Conservation (phyloP, 164 flowering plant species). For the Echeveria elegans region DNA sequence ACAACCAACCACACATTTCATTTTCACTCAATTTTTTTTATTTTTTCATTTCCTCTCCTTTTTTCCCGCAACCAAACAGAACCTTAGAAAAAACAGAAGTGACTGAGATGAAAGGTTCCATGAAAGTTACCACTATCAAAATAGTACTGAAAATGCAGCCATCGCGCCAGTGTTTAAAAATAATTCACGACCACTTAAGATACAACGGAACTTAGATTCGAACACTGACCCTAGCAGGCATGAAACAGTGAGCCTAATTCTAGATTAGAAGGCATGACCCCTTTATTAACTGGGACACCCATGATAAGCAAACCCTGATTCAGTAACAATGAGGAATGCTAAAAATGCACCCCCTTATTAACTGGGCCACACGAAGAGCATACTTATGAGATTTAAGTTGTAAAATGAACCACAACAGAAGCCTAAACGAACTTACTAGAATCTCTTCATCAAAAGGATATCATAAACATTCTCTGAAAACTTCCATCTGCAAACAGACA, state of each 20-base stretch:
- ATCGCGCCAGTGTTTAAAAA: too few relatives aligned
- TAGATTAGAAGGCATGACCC: not conserved
- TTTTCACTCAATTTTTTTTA: too few relatives aligned
- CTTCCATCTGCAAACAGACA: slow-evolving; percentile 45
- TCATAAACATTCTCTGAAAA: slow-evolving; percentile 71
- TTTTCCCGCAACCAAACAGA: too few relatives aligned
- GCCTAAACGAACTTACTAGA: slow-evolving; percentile 44
- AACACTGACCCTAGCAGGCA: not conserved
- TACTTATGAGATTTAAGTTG: too few relatives aligned
- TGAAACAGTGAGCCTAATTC: not conserved
- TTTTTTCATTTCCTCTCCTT: too few relatives aligned
- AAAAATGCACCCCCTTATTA: not conserved
- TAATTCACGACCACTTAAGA: too few relatives aligned
- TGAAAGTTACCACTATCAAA: too few relatives aligned
- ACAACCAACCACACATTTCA: too few relatives aligned
- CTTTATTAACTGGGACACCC: too few relatives aligned
- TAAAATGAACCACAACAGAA: not conserved
- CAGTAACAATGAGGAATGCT: not conserved
- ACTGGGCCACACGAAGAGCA: not conserved
- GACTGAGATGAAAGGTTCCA: not conserved
- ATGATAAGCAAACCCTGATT: not conserved
- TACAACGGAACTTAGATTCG: not conserved
- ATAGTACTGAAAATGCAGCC: too few relatives aligned
- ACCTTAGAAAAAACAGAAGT: too few relatives aligned
- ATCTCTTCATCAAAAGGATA: slow-evolving; percentile 96